Evolutionary conservation across 768 basidiomycete genomes (phyloP).

Genomic region (Russula compacta): DNA sequence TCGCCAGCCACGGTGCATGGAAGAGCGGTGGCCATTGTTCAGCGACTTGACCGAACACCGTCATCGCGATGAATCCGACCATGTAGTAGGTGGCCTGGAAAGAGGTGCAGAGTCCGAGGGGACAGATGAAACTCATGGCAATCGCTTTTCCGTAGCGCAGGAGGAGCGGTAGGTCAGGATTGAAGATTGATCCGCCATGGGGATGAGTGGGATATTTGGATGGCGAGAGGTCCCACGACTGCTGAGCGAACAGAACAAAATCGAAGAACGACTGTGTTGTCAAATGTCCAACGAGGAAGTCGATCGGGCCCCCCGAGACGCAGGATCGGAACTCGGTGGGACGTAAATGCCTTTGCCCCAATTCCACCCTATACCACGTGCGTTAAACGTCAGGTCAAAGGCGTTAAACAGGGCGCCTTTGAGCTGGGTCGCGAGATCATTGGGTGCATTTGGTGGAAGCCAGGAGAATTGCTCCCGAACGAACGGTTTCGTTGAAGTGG

Average conservation of each 20-base stretch:
- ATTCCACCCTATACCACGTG: slow-evolving; percentile 54
- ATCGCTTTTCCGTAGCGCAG: slow-evolving; percentile 25
- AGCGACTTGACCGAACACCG: slow-evolving; percentile 17
- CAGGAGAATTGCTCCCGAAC: slow-evolving; percentile 11
- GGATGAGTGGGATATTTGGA: slow-evolving; percentile 25
- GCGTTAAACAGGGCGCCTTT: slow-evolving; percentile 28
- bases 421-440: slow-evolving; percentile 2
- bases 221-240: slow-evolving; percentile 27
- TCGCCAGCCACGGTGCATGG: slow-evolving; percentile 44
- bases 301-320: slow-evolving; percentile 27
- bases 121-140: slow-evolving; percentile 19
- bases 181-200: slow-evolving; percentile 32
- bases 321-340: slow-evolving; percentile 34
- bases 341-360: slow-evolving; percentile 35
- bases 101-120: slow-evolving; percentile 11
- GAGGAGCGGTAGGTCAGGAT: slow-evolving; percentile 27
- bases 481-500: slow-evolving; percentile 7
- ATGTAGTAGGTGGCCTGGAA: slow-evolving; percentile 14
- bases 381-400: slow-evolving; percentile 40
- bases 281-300: slow-evolving; percentile 36
- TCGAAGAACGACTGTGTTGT: slow-evolving; percentile 39
- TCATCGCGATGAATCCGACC: slow-evolving; percentile 9
- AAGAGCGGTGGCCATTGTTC: slow-evolving; percentile 59
- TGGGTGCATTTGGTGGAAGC: slow-evolving; percentile 3
- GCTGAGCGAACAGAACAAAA: slow-evolving; percentile 20